phyloP scores from a whole-genome alignment of 2,329 filamentous ascomycete species.

The Trichoderma polysporum region DNA sequence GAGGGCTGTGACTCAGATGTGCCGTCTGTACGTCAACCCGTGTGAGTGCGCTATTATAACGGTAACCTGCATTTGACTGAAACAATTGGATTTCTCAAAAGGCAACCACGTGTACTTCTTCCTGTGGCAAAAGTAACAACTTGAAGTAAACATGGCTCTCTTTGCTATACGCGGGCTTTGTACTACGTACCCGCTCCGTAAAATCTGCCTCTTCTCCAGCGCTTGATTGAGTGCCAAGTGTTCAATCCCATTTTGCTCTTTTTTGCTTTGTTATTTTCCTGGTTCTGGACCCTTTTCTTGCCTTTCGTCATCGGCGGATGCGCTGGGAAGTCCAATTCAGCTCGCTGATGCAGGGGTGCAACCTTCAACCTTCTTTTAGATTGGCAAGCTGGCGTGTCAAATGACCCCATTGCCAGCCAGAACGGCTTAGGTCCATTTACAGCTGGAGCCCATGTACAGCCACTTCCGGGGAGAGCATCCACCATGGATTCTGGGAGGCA shows the following conservation, averaged over 20 bases:
- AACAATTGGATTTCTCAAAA: not conserved
- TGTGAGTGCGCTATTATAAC: not conserved
- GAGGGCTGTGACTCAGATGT: not conserved
- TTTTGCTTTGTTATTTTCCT: not conserved
- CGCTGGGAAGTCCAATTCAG: not conserved
- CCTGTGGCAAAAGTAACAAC: not conserved
- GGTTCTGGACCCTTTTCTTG: not conserved
- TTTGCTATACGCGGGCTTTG: not conserved
- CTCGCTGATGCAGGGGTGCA: slow-evolving; percentile 8
- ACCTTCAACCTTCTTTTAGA: not conserved
- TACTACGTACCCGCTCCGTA: not conserved
- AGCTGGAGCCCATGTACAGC: not conserved
- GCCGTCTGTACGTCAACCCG: not conserved
- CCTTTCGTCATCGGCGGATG: slow-evolving; percentile 8
- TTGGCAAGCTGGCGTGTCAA: not conserved
- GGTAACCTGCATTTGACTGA: not conserved
- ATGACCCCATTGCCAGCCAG: not conserved
- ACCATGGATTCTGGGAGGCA: not conserved
- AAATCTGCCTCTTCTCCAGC: not conserved
- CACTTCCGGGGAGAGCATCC: not conserved
- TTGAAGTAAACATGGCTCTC: not conserved
- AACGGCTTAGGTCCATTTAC: not conserved
- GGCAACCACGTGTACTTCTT: not conserved
- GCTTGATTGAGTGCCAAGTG: not conserved
- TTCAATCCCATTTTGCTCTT: not conserved